These are phyloP conservation scores for Ceratobasidium sp. DNA, from an alignment of 1,284 basidiomycete species.

Conservation along the genomic window DNA sequence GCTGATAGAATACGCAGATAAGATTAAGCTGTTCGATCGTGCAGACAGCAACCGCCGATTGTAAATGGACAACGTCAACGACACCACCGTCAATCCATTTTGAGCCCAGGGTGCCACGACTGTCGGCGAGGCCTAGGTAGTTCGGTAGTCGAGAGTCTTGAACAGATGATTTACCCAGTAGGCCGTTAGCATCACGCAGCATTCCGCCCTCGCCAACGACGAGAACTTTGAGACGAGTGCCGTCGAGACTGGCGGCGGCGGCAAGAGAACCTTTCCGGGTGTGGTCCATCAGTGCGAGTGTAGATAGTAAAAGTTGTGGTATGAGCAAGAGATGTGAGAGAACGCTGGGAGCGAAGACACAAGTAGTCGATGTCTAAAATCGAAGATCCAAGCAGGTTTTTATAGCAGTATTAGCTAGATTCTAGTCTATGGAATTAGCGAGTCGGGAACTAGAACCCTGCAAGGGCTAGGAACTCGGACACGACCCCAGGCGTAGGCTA, in stretches of 20 bases:
- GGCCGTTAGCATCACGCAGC: not conserved
- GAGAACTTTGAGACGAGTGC: not conserved
- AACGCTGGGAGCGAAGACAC: not conserved
- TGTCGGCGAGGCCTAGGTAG: not conserved
- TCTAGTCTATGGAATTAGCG: too few species aligned
- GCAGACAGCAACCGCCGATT: not conserved
- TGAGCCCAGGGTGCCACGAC: not conserved
- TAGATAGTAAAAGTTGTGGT: not conserved
- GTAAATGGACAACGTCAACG: not conserved
- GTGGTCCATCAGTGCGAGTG: not conserved
- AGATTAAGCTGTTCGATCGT: conserved; percentile 1
- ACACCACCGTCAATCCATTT: not conserved
- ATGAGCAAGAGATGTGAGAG: not conserved
- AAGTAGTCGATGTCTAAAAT: not conserved
- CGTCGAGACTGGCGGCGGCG: not conserved
- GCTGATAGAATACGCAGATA: not conserved
- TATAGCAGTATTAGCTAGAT: too few species aligned
- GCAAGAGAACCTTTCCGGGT: not conserved
- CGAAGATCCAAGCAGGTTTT: not conserved
- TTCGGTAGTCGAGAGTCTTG: not conserved
- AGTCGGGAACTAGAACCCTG: too few species aligned
- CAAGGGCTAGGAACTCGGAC: too few species aligned
- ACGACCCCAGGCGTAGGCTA: too few species aligned
- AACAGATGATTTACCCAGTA: not conserved
- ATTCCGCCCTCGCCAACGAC: not conserved